A percentile compares a stretch with the other conserved stretches of the same genome.
Evolutionary conservation across 192 early-diverging fungal genomes (phyloP).

Genomic region (Coemansia sp.): DNA sequence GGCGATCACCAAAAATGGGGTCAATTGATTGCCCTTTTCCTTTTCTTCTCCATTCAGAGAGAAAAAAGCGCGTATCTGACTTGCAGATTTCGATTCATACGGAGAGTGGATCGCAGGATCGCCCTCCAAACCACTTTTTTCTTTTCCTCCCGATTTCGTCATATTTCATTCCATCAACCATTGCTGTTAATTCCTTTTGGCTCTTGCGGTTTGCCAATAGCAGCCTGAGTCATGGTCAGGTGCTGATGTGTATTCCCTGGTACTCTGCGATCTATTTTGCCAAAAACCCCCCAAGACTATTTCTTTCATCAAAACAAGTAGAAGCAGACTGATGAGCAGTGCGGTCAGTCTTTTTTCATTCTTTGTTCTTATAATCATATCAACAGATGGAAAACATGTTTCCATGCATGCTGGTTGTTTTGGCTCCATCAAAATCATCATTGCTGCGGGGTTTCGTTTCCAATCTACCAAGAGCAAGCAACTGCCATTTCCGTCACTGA

Average conservation of each 20-base stretch:
- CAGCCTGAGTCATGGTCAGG: too few species aligned
- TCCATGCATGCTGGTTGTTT: too few species aligned
- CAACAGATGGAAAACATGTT: background rate
- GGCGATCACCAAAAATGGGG: slow-evolving; percentile 4
- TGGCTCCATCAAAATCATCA: too few species aligned
- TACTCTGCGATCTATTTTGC: too few species aligned
- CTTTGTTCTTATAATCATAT: background rate
- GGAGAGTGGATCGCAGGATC: background rate
- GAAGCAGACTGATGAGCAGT: background rate
- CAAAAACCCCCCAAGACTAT: background rate
- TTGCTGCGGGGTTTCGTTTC: too few species aligned
- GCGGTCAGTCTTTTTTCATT: background rate
- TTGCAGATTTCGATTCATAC: background rate
- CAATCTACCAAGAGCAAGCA: too few species aligned
- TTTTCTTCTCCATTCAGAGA: background rate
- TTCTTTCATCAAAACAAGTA: background rate
- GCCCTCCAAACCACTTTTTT: background rate
- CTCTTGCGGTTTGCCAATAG: background rate
- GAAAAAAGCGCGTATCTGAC: background rate
- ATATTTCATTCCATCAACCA: background rate
- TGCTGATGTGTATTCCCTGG: too few species aligned
- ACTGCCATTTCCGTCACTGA: background rate
- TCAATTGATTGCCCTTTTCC: background rate
- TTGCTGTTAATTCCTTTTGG: too few species aligned
- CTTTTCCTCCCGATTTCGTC: background rate